Evolutionary conservation across 2,329 filamentous ascomycete species (phyloP).

Genomic region (Pseudocercospora vitis): DNA sequence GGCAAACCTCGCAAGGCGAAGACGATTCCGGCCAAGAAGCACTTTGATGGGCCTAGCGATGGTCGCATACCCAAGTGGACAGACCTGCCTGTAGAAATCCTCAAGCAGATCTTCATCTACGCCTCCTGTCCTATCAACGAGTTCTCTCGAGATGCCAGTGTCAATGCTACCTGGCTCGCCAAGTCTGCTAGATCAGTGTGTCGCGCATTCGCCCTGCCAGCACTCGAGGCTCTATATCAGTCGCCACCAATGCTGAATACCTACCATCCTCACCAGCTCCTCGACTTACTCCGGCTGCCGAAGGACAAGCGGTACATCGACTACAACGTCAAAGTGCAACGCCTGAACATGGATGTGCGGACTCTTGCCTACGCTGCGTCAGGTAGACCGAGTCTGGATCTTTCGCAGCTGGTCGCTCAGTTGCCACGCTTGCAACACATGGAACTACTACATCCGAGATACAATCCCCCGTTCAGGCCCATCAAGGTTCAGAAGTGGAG

Average conservation of each 20-base stretch:
- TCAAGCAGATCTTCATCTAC: constrained; percentile 39
- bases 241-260: constrained; percentile 34
- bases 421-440: constrained; percentile 68
- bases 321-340: constrained; percentile 70
- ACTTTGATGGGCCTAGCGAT: constrained; percentile 37
- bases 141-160: constrained; percentile 24
- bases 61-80: constrained; percentile 38
- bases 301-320: constrained; percentile 45
- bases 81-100: constrained; percentile 36
- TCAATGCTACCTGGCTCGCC: constrained; percentile 37
- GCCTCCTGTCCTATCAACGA: constrained; percentile 33
- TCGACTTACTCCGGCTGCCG: constrained; percentile 32
- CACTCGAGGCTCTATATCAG: constrained; percentile 41
- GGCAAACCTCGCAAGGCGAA: constrained; percentile 30
- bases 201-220: constrained; percentile 38
- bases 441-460: constrained; percentile 69
- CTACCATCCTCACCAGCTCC: constrained; percentile 35
- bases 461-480: constrained; percentile 66
- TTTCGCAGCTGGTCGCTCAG: constrained; percentile 60
- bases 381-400: constrained; percentile 55
- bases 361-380: constrained; percentile 57
- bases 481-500: constrained; percentile 60
- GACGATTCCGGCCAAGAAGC: constrained; percentile 24
- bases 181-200: constrained; percentile 35
- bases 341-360: constrained; percentile 67